Evolutionary conservation across 371 early-diverging fungal species (phyloP).

Genomic region (Circinella minor): DNA sequence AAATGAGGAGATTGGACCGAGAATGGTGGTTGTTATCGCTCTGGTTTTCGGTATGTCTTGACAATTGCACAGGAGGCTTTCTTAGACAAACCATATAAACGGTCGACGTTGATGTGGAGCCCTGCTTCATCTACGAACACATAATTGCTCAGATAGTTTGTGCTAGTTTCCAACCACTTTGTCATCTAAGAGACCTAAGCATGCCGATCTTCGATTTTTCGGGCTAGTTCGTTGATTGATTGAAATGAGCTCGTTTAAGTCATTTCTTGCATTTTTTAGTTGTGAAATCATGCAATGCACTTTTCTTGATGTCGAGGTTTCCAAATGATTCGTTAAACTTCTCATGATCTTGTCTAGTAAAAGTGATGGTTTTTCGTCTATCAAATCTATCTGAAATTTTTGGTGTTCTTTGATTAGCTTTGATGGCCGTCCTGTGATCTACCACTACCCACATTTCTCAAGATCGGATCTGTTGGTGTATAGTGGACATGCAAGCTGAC

Average conservation of each 20-base stretch:
- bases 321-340: conserved; percentile 23
- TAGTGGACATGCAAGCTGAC: no score
- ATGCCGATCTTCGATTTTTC: conserved; percentile 26
- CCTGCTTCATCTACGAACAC: conserved; percentile 22
- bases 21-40: conserved; percentile 11
- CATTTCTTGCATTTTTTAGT: conserved; percentile 29
- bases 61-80: conserved; percentile 17
- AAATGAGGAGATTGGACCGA: conserved; percentile 16
- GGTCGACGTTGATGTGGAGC: conserved; percentile 18
- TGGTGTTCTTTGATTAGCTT: conserved; percentile 19
- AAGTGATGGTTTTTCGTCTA: conserved; percentile 24
- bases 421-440: conserved; percentile 23
- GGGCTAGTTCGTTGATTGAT: conserved; percentile 25
- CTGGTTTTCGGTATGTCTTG: conserved; percentile 6
- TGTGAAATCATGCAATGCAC: conserved; percentile 23
- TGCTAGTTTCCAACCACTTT: conserved; percentile 10
- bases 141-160: conserved; percentile 18
- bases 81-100: conserved; percentile 10
- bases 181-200: conserved; percentile 25
- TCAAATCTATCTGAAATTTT: conserved; percentile 17
- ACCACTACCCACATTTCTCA: conserved; percentile 20
- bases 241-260: conserved; percentile 28
- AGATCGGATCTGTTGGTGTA: conserved; percentile 23
- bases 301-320: conserved; percentile 24
- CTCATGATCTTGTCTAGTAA: conserved; percentile 29